Evolutionary conservation across 2,329 filamentous ascomycete genomes (phyloP).

Genomic region (Penicillium sp.): DNA sequence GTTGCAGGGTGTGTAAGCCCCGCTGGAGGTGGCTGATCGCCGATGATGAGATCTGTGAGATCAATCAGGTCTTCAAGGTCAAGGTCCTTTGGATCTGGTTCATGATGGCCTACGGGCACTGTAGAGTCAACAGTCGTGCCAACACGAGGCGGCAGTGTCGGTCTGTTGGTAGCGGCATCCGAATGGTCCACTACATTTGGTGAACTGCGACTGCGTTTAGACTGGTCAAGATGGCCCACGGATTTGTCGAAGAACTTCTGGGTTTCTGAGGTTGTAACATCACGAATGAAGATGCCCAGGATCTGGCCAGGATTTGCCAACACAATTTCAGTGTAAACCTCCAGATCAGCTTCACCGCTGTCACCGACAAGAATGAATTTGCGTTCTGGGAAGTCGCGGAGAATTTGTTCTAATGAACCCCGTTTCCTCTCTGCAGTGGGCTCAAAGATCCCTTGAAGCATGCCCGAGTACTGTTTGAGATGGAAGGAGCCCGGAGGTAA

Average conservation of each 20-base stretch:
- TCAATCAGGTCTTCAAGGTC: constrained; percentile 41
- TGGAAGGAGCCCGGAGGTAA: constrained; percentile 88
- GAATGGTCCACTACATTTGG: constrained; percentile 27
- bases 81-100: constrained; percentile 23
- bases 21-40: constrained; percentile 17
- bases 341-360: constrained; percentile 92
- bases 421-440: constrained; percentile 95
- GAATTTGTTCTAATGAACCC: constrained; percentile 76
- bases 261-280: constrained; percentile 78
- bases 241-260: constrained; percentile 76
- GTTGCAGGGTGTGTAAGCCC: constrained; percentile 19
- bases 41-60: constrained; percentile 33
- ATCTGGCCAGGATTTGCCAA: constrained; percentile 79
- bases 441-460: constrained; percentile 97
- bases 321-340: constrained; percentile 94
- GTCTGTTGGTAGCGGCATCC: constrained; percentile 33
- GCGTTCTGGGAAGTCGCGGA: constrained; percentile 83
- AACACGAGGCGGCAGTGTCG: constrained; percentile 41
- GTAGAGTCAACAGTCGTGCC: constrained; percentile 22
- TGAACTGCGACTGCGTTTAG: constrained; percentile 25
- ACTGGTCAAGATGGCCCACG: constrained; percentile 35
- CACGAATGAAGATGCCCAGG: constrained; percentile 85
- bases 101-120: constrained; percentile 9
- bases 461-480: constrained; percentile 92
- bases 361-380: constrained; percentile 92